Evolutionary conservation across 2,329 filamentous ascomycete genomes (phyloP).

Genomic region (Cladosporium sp.): DNA sequence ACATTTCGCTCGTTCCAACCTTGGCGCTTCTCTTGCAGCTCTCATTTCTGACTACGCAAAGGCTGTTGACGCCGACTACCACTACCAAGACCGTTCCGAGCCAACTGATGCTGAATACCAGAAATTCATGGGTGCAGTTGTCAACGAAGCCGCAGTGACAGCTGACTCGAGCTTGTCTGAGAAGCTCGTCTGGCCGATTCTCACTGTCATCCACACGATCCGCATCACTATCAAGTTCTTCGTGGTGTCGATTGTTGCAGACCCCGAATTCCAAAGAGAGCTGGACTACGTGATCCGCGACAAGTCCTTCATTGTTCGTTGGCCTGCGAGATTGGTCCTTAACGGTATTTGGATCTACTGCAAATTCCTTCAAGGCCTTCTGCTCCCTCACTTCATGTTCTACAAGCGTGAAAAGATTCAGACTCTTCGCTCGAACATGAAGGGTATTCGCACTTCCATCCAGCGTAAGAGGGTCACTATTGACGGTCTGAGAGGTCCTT

Average conservation of each 20-base stretch:
- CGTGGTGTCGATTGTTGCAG: slow-evolving; percentile 53
- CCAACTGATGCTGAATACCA: slow-evolving; percentile 30
- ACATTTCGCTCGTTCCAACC: slow-evolving; percentile 53
- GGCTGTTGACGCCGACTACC: slow-evolving; percentile 19
- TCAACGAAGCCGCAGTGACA: slow-evolving; percentile 11
- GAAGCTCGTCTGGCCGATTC: slow-evolving; percentile 40
- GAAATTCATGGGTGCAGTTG: slow-evolving; percentile 22
- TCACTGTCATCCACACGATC: slow-evolving; percentile 46
- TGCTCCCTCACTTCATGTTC: slow-evolving; percentile 52
- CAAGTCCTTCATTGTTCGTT: slow-evolving; percentile 41
- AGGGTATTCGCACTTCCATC: slow-evolving; percentile 52
- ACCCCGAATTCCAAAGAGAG: slow-evolving; percentile 56
- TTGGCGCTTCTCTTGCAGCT: slow-evolving; percentile 45
- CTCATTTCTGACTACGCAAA: slow-evolving; percentile 22
- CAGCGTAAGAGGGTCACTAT: slow-evolving; percentile 51
- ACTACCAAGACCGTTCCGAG: slow-evolving; percentile 34
- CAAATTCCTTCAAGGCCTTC: slow-evolving; percentile 47
- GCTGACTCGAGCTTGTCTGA: slow-evolving; percentile 14
- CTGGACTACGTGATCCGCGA: slow-evolving; percentile 48
- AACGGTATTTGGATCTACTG: slow-evolving; percentile 54
- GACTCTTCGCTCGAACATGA: slow-evolving; percentile 51
- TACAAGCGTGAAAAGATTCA: slow-evolving; percentile 52
- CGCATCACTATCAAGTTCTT: slow-evolving; percentile 52
- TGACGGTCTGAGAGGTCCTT: slow-evolving; percentile 50
- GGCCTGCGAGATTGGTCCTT: slow-evolving; percentile 45